Conservation (phyloP, 2,329 filamentous ascomycete genomes). For the Fusarium mundagurra region DNA sequence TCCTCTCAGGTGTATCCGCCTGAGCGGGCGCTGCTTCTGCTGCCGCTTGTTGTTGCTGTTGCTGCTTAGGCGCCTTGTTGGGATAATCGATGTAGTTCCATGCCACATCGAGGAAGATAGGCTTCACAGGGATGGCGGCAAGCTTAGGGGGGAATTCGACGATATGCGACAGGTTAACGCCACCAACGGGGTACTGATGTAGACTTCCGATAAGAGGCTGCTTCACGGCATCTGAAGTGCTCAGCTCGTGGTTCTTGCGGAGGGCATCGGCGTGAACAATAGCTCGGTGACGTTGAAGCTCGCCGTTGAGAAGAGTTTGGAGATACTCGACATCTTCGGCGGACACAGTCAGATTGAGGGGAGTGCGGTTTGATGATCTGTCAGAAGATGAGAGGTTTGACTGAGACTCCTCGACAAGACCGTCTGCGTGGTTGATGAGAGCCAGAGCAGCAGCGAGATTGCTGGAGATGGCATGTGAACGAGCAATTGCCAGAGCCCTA, state of each 20-base stretch:
- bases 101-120: conserved; percentile 93
- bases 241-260: conserved; percentile 59
- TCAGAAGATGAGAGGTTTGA: conserved; percentile 55
- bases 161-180: conserved; percentile 79
- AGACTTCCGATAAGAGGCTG: conserved; percentile 78
- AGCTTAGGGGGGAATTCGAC: conserved; percentile 89
- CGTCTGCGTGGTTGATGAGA: conserved; percentile 77
- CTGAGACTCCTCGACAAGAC: conserved; percentile 67
- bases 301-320: conserved; percentile 69
- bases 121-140: conserved; percentile 88
- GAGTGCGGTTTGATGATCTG: conserved; percentile 46
- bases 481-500: conserved; percentile 84
- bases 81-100: conserved; percentile 99
- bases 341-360: conserved; percentile 76
- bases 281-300: conserved; percentile 84
- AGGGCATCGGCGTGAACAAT: conserved; percentile 84
- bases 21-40: conserved; percentile 38
- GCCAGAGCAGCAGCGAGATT: conserved; percentile 84
- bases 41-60: neutral
- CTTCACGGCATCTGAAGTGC: conserved; percentile 37
- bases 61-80: conserved; percentile 57
- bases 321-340: conserved; percentile 67
- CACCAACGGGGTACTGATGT: conserved; percentile 76
- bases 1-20: conserved; percentile 41
- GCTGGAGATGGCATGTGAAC: conserved; percentile 80